Conservation (phyloP, 2,329 filamentous ascomycete species). For the Talaromyces sp. region DNA sequence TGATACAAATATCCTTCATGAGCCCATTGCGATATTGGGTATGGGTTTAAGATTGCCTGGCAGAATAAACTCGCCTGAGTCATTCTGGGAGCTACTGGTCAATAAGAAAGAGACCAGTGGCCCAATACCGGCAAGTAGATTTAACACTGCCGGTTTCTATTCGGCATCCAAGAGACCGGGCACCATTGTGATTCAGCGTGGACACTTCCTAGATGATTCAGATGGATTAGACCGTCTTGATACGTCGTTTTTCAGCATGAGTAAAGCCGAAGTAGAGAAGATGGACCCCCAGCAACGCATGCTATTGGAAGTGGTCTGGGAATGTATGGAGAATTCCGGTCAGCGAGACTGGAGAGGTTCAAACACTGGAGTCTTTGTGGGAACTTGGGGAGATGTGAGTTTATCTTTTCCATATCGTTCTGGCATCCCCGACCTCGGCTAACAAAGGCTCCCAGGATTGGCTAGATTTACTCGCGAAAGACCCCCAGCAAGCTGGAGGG, state of each 20-base stretch:
- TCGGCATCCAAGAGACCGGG: background rate
- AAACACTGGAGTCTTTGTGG: conserved; percentile 14
- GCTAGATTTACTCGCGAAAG: background rate
- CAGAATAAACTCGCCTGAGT: background rate
- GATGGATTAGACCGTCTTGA: background rate
- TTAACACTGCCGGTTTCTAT: background rate
- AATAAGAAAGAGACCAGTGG: background rate
- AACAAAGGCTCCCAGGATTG: background rate
- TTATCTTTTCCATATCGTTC: background rate
- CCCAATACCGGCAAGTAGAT: background rate
- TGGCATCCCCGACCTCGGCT: background rate
- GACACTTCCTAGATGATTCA: background rate
- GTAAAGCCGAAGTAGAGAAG: conserved; percentile 3
- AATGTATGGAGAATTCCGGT: conserved; percentile 23
- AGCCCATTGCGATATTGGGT: background rate
- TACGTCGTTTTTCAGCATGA: background rate
- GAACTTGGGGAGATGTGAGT: background rate
- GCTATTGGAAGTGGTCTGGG: conserved; percentile 23
- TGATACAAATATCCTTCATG: background rate
- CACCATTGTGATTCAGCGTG: background rate
- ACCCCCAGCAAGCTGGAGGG: background rate
- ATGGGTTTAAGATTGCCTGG: background rate
- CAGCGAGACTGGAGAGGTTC: conserved; percentile 18
- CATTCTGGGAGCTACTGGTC: background rate
- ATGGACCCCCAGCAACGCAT: conserved; percentile 26